Percentiles rank a stretch among this genome's conserved stretches.
Conservation (phyloP, 2,329 filamentous ascomycete genomes). For the Ceratocystis eucalypticola region DNA sequence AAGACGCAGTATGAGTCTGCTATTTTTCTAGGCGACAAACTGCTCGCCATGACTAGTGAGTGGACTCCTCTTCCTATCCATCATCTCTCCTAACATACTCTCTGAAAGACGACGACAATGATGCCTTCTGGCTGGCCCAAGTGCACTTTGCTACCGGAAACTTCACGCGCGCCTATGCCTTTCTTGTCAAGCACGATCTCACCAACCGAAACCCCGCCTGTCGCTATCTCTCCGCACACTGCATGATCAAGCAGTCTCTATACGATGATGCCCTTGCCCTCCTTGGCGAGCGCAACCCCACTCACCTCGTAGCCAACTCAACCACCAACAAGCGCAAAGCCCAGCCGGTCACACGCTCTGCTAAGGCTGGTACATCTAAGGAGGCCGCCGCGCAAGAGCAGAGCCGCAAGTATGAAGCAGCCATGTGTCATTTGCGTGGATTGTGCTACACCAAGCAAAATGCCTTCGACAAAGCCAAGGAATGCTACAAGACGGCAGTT, state of each 20-base stretch:
- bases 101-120: slow-evolving; percentile 66
- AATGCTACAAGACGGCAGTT: slow-evolving; percentile 96
- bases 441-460: slow-evolving; percentile 96
- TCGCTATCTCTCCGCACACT: slow-evolving; percentile 85
- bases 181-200: slow-evolving; percentile 73
- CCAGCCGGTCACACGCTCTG: slow-evolving; percentile 33
- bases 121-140: slow-evolving; percentile 96
- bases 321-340: slow-evolving; percentile 51
- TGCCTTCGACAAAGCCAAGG: slow-evolving; percentile 89
- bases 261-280: slow-evolving; percentile 78
- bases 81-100: slow-evolving; percentile 3
- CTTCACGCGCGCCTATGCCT: slow-evolving; percentile 78
- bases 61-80: slow-evolving; percentile 18
- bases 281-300: slow-evolving; percentile 87
- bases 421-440: slow-evolving; percentile 91
- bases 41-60: slow-evolving; percentile 82
- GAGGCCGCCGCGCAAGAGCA: slow-evolving; percentile 21
- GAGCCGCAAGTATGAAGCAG: slow-evolving; percentile 69
- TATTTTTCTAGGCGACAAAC: slow-evolving; percentile 94
- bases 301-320: slow-evolving; percentile 61
- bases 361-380: slow-evolving; percentile 16
- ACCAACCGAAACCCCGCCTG: slow-evolving; percentile 71
- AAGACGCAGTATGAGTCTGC: slow-evolving; percentile 94
- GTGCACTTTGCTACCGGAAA: slow-evolving; percentile 93
- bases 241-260: slow-evolving; percentile 80